These are phyloP conservation scores for Camelina neglecta DNA, from an alignment of 345 rosid species.

Conservation along the genomic window DNA sequence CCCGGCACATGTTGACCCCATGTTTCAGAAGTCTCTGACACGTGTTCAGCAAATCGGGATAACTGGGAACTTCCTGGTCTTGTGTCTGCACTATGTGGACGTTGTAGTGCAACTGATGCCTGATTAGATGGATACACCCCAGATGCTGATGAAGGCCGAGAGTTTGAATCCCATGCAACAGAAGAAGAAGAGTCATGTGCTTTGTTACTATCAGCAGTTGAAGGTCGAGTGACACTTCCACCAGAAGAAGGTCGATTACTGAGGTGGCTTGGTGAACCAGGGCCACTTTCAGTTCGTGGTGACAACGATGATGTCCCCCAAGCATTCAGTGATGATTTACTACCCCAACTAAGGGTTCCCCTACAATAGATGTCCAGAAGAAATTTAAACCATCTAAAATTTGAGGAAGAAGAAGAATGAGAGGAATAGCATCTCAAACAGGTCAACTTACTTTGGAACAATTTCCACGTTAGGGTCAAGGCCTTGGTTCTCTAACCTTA, in stretches of 20 bases:
- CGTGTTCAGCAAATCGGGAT: slow-evolving; percentile 94
- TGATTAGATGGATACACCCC: slow-evolving; percentile 80
- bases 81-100: slow-evolving; percentile 98
- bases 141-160: slow-evolving; percentile 97
- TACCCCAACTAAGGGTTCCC: slow-evolving; percentile 97
- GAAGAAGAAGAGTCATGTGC: slow-evolving; percentile 62
- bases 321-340: slow-evolving; percentile 78
- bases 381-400: background rate
- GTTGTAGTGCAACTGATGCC: slow-evolving; percentile 63
- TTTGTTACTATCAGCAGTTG: slow-evolving; percentile 90
- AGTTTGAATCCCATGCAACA: slow-evolving; percentile 74
- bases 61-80: slow-evolving; percentile 97
- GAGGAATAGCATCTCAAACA: slow-evolving; percentile 5
- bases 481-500: slow-evolving; percentile 97
- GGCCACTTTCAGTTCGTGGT: slow-evolving; percentile 72
- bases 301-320: slow-evolving; percentile 84
- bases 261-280: slow-evolving; percentile 77
- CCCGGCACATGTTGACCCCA: slow-evolving; percentile 58
- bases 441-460: slow-evolving; percentile 90
- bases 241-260: slow-evolving; percentile 96
- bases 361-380: slow-evolving; percentile 45
- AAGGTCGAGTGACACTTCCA: slow-evolving; percentile 91
- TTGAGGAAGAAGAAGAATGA: background rate
- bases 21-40: slow-evolving; percentile 67
- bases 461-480: slow-evolving; percentile 96